phyloP scores from a whole-genome alignment of 75 land plant genomes.

The Pinus taeda region DNA sequence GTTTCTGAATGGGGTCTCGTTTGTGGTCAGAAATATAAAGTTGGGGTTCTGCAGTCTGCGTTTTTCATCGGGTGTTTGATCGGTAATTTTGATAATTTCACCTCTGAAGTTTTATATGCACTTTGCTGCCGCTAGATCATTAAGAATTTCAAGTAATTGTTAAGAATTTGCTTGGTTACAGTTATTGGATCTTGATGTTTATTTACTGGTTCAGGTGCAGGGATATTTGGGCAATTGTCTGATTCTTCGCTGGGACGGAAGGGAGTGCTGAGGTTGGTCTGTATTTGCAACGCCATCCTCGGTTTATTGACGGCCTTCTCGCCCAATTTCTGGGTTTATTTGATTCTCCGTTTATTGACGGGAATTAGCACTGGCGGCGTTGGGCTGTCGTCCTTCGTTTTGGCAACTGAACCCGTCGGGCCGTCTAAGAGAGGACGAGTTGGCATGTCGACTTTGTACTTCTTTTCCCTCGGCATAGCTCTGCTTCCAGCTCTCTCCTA shows the following conservation, averaged over 20 bases:
- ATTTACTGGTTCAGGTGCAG: neutral
- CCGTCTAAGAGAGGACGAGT: neutral
- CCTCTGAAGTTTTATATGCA: too few relatives aligned
- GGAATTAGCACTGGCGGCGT: constrained; percentile 37
- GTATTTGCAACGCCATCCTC: constrained; percentile 19
- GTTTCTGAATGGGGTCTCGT: constrained; percentile 67
- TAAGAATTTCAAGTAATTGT: too few relatives aligned
- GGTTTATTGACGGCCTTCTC: constrained; percentile 38
- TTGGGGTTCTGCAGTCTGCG: constrained; percentile 51
- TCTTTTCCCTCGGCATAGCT: constrained; percentile 44
- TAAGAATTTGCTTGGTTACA: too few relatives aligned
- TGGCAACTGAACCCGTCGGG: too few relatives aligned
- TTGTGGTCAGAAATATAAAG: constrained; percentile 66
- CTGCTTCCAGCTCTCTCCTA: constrained; percentile 41
- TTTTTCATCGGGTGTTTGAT: constrained; percentile 36
- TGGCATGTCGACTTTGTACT: constrained; percentile 37
- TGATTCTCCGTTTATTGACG: constrained; percentile 28
- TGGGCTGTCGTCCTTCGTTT: constrained; percentile 19
- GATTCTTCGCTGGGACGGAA: constrained; percentile 45
- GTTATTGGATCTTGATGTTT: too few relatives aligned
- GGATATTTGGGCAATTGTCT: constrained; percentile 26
- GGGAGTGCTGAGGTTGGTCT: neutral
- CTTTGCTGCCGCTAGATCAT: too few relatives aligned
- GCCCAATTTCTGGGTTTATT: constrained; percentile 16
- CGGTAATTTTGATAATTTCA: too few relatives aligned